Base-by-base conservation (phyloP, 345 rosid species). In the Gossypium stocksii region DNA sequence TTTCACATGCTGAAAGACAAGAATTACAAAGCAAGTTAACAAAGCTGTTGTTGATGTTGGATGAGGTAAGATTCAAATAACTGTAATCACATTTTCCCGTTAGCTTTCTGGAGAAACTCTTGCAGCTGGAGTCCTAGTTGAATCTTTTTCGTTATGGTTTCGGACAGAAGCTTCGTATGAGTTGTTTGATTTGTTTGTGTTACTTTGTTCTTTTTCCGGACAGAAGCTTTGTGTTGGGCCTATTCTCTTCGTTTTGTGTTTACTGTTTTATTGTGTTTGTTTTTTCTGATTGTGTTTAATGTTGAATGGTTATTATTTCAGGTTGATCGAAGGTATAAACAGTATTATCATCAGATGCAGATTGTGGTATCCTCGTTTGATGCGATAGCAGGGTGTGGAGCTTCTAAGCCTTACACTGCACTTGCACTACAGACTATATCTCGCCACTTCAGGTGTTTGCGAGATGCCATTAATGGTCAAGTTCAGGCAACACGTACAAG, bases 321-420 rank as follows among this genome's bases (percentile, higher is more conserved):
- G 99, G 99, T 95, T 65, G 99, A 95, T 80, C 86, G 89, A 78
- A 87, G 88, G 84, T 95, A 93, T 90, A 95, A 88, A 78, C 99
- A 91, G 78, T 95, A 95, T 76, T 85, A 86, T 87, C 93, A 95
- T 72, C 97, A 95, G 88, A 93, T 95, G 98, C 99, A 91, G 83
- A 89, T 91, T 62, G 91, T 95, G 41, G 94, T 95, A 25, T 92
- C 98, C 16, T 95, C 99, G 22, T 95, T 95, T 65, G 97, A 95
- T 66, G 89, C 81, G 43, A 89, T 93, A 77, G 94, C 97, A 0
- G 99, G 97, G 65, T 79, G 77, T 61, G 97, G 93, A 44, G 96
- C 99, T 29, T 95, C 99, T 56, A 93, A 91, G 76, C 96, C 97
- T 58, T 95, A 95, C 87, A 93, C 97, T 0, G 88, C 97, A 3